Percentiles rank a stretch among this genome's conserved stretches.
Conservation (phyloP, 148 eudicot species). For the Cornus florida region DNA sequence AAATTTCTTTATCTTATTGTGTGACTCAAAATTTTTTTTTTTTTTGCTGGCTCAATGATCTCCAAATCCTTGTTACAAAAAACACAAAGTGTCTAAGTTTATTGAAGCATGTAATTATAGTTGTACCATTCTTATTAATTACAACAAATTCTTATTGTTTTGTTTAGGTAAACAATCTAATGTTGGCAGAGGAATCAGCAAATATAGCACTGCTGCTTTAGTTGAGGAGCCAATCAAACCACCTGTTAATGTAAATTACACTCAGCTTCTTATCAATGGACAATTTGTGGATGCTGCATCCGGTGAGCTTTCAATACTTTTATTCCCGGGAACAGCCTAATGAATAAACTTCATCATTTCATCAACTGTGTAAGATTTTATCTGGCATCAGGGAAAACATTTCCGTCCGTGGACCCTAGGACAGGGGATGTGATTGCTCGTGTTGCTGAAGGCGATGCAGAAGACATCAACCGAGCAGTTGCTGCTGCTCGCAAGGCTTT, state of each 20-base stretch:
- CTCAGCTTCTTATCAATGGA: not conserved
- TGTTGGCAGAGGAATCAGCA: not conserved
- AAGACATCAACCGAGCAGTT: slow-evolving; percentile 69
- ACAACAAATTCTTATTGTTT: too few relatives aligned
- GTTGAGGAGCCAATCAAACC: not conserved
- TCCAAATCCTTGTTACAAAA: not conserved
- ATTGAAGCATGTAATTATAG: too few relatives aligned
- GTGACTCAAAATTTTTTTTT: too few relatives aligned
- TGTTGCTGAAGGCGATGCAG: slow-evolving; percentile 65
- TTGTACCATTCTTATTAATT: too few relatives aligned
- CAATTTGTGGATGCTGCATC: not conserved
- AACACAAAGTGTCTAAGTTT: too few relatives aligned
- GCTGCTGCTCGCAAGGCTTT: slow-evolving; percentile 69
- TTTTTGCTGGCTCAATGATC: too few relatives aligned
- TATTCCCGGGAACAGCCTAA: not conserved
- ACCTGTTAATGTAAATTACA: not conserved
- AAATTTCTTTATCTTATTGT: too few relatives aligned
- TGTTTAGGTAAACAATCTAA: not conserved
- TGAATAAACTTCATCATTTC: too few relatives aligned
- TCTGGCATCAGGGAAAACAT: slow-evolving; percentile 48
- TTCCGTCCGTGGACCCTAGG: slow-evolving; percentile 62
- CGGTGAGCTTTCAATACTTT: not conserved
- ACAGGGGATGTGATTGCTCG: slow-evolving; percentile 55
- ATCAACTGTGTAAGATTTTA: not conserved
- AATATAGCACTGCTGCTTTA: not conserved